phyloP scores from a whole-genome alignment of 805 yeast species.

The Kodamaea jinghongensis region DNA sequence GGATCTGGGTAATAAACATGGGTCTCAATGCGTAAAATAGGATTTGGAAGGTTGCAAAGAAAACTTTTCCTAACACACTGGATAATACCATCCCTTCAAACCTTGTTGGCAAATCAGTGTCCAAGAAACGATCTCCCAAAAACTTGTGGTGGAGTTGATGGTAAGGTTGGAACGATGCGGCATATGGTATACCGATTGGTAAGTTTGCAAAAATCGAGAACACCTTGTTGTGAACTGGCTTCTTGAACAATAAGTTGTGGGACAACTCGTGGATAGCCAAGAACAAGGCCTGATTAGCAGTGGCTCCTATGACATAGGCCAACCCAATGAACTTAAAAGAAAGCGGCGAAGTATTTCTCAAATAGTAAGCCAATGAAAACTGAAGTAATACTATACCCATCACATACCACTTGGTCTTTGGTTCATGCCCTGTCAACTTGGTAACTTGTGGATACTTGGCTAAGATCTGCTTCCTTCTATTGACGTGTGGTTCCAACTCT shows the following conservation, averaged over 20 bases:
- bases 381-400: conserved; percentile 66
- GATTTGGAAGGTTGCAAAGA: conserved; percentile 86
- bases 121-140: conserved; percentile 77
- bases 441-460: conserved; percentile 76
- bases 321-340: conserved; percentile 53
- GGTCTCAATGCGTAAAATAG: conserved; percentile 89
- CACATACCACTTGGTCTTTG: conserved; percentile 76
- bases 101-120: conserved; percentile 83
- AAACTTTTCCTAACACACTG: conserved; percentile 80
- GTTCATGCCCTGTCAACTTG: conserved; percentile 82
- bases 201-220: conserved; percentile 75
- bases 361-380: conserved; percentile 56
- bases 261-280: conserved; percentile 85
- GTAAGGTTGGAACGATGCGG: conserved; percentile 86
- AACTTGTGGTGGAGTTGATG: conserved; percentile 91
- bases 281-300: conserved; percentile 79
- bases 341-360: conserved; percentile 54
- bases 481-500: conserved; percentile 75
- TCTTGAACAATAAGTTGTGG: conserved; percentile 80
- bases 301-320: conserved; percentile 83
- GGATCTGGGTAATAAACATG: conserved; percentile 74
- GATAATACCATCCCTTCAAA: conserved; percentile 74
- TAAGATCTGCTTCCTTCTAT: conserved; percentile 70
- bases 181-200: conserved; percentile 88
- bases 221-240: conserved; percentile 72